phyloP scores from a whole-genome alignment of 2,329 filamentous ascomycete species.

The Stagonosporopsis chrysanthemi region DNA sequence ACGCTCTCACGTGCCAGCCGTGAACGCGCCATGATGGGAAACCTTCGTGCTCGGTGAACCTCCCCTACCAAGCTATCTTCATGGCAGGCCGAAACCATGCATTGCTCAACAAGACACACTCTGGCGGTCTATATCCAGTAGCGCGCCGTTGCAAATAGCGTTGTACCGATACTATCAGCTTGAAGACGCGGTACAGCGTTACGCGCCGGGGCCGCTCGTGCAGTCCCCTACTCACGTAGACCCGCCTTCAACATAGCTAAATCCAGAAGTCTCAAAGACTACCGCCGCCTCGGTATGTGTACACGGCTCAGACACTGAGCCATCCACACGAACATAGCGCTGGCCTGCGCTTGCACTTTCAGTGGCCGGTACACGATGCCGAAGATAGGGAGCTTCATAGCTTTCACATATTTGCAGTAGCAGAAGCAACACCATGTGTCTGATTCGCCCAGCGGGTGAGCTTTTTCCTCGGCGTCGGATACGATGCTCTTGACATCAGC shows the following conservation, averaged over 20 bases:
- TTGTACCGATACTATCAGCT: background rate
- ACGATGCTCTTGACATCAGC: slow-evolving; percentile 5
- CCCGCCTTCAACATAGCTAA: background rate
- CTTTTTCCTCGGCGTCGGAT: background rate
- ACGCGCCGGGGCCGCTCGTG: background rate
- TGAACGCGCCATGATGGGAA: slow-evolving; percentile 6
- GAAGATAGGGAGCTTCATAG: background rate
- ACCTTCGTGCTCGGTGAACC: background rate
- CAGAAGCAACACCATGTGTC: too few species aligned
- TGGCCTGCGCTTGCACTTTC: background rate
- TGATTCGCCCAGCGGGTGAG: background rate
- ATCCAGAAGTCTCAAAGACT: background rate
- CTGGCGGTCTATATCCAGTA: background rate
- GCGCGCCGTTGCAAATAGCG: background rate
- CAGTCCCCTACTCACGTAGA: background rate
- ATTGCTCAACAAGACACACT: background rate
- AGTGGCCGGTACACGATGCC: slow-evolving; percentile 1
- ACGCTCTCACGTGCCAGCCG: slow-evolving; percentile 10
- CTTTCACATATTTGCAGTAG: background rate
- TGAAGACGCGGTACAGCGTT: background rate
- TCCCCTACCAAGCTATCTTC: background rate
- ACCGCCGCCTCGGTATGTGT: background rate
- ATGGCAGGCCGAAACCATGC: background rate
- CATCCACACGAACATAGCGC: background rate
- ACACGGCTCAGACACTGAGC: background rate